A percentile compares a stretch with the other conserved stretches of the same genome.
These are phyloP conservation scores for Metschnikowia santaceciliae DNA, from an alignment of 805 yeast species.

Conservation along the genomic window DNA sequence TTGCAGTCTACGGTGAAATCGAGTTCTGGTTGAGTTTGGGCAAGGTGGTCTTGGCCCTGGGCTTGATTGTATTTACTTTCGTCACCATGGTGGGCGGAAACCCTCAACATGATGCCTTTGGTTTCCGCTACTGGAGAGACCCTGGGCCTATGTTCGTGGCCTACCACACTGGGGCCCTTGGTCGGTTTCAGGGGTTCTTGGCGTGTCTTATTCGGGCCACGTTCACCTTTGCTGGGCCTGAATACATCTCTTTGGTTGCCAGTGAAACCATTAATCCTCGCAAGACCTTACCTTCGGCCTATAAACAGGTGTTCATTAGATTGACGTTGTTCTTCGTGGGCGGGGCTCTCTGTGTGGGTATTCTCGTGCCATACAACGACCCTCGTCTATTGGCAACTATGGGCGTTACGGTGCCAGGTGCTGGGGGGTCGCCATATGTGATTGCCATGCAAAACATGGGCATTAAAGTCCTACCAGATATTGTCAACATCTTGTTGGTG, in stretches of 20 bases:
- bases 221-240: constrained; percentile 84
- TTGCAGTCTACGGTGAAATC: constrained; percentile 51
- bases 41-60: constrained; percentile 27
- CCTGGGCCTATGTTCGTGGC: constrained; percentile 19
- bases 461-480: constrained; percentile 64
- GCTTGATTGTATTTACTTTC: constrained; percentile 18
- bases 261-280: constrained; percentile 77
- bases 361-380: constrained; percentile 68
- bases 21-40: constrained; percentile 45
- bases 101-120: constrained; percentile 19
- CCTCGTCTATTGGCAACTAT: constrained; percentile 54
- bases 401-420: constrained; percentile 58
- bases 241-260: constrained; percentile 79
- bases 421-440: constrained; percentile 81
- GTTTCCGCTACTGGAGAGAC: constrained; percentile 19
- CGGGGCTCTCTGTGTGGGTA: constrained; percentile 76
- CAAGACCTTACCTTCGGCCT: constrained; percentile 70
- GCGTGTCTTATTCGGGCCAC: constrained; percentile 67
- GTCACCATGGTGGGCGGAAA: constrained; percentile 22
- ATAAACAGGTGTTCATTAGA: constrained; percentile 68
- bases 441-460: constrained; percentile 69
- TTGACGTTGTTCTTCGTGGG: constrained; percentile 64
- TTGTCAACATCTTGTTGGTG: constrained; percentile 74
- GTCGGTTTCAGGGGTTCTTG: constrained; percentile 69
- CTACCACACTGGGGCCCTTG: constrained; percentile 46